Conservation (phyloP, 73 alveolate species). For the Paramecium tetraurelia region DNA sequence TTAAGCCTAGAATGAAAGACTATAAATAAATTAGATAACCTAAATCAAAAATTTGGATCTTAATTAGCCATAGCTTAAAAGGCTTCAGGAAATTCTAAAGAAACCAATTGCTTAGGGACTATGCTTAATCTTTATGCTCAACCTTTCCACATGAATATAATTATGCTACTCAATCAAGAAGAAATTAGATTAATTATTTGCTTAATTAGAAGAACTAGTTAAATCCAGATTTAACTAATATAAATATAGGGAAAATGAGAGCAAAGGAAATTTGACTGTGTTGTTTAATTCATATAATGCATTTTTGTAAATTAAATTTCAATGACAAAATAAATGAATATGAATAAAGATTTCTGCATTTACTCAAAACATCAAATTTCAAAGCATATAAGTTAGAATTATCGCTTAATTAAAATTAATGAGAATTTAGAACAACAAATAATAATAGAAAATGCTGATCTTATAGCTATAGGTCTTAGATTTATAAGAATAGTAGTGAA, state of each 20-base stretch:
- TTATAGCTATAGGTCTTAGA: not conserved
- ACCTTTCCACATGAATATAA: slow-evolving; percentile 24
- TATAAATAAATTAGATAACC: not conserved
- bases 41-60: slow-evolving; percentile 11
- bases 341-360: not conserved
- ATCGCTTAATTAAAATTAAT: not conserved
- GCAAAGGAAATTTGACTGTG: not conserved
- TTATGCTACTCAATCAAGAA: slow-evolving; percentile 36
- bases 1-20: slow-evolving; percentile 1
- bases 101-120: not conserved
- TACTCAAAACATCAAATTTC: not conserved
- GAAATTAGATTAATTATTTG: slow-evolving; percentile 9
- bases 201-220: not conserved
- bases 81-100: slow-evolving; percentile 32
- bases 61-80: slow-evolving; percentile 29
- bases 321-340: not conserved
- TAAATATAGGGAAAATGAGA: not conserved
- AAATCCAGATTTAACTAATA: slow-evolving; percentile 2
- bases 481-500: not conserved
- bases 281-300: not conserved
- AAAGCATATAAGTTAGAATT: not conserved
- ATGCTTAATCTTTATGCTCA: slow-evolving; percentile 26
- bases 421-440: not conserved
- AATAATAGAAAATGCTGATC: not conserved
- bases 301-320: not conserved